Conservation (phyloP, 345 rosid species). For the Brassica carinata region DNA sequence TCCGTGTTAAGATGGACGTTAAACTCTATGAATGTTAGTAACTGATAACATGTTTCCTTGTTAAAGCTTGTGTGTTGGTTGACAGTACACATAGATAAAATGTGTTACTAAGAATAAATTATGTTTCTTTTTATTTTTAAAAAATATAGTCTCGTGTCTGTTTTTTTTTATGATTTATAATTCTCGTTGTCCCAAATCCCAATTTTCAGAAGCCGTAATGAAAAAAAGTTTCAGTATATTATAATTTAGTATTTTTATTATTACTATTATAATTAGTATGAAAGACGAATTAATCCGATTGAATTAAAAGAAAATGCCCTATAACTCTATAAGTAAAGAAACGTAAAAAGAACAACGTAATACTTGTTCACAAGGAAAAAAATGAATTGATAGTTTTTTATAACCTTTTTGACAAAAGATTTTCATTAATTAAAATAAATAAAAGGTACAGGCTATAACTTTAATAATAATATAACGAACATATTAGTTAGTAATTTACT, state of each 20-base stretch:
- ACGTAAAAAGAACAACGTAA: too few species aligned
- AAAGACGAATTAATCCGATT: too few species aligned
- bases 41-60: not conserved
- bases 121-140: not conserved
- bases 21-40: conserved; percentile 42
- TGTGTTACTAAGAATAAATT: conserved; percentile 25
- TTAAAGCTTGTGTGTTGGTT: conserved; percentile 15
- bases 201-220: not conserved
- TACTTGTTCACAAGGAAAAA: too few species aligned
- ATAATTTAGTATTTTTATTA: not conserved
- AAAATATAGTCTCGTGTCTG: not conserved
- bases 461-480: too few species aligned
- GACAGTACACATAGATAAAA: conserved; percentile 11
- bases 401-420: too few species aligned
- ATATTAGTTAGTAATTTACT: too few species aligned
- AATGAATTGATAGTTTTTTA: too few species aligned
- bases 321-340: too few species aligned
- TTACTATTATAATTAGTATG: too few species aligned
- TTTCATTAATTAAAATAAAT: too few species aligned
- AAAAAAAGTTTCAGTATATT: not conserved
- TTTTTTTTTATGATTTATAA: not conserved
- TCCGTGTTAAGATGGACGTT: conserved; percentile 47
- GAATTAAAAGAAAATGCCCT: too few species aligned
- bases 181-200: not conserved
- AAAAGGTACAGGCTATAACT: too few species aligned